phyloP scores from a whole-genome alignment of 2,329 filamentous ascomycete genomes.

The Colletotrichum neosansevieriae region DNA sequence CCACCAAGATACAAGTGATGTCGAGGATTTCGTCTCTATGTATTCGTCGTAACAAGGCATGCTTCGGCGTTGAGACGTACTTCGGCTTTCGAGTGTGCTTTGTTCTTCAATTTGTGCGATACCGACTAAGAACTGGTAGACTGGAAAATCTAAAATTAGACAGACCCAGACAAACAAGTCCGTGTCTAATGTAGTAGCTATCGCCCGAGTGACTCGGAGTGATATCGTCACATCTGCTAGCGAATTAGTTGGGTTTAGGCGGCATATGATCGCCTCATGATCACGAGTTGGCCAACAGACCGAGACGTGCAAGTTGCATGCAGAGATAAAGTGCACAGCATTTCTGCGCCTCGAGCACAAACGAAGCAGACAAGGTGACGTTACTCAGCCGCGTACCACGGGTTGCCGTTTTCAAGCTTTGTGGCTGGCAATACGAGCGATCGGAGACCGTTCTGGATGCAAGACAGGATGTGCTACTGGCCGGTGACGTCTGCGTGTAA shows the following conservation, averaged over 20 bases:
- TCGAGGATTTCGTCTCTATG: too few species aligned
- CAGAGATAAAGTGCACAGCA: slow-evolving; percentile 1
- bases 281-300: background rate
- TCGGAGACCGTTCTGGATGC: background rate
- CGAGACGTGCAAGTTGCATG: slow-evolving; percentile 2
- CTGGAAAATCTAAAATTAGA: too few species aligned
- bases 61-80: too few species aligned
- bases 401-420: slow-evolving; percentile 9
- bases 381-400: background rate
- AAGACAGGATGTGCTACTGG: slow-evolving; percentile 5
- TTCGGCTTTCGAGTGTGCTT: too few species aligned
- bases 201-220: background rate
- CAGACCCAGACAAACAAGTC: too few species aligned
- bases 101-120: too few species aligned
- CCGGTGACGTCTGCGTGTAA: slow-evolving; percentile 23
- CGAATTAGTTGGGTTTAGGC: background rate
- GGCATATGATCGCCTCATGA: background rate
- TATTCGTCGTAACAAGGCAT: too few species aligned
- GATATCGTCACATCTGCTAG: background rate
- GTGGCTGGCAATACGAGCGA: slow-evolving; percentile 9
- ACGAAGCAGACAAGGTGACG: slow-evolving; percentile 3
- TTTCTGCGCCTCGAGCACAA: background rate
- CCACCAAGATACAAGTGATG: too few species aligned
- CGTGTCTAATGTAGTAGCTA: too few species aligned
- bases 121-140: too few species aligned